Conservation (phyloP, 495 filamentous ascomycete genomes). For the Margaritispora aquatica region DNA sequence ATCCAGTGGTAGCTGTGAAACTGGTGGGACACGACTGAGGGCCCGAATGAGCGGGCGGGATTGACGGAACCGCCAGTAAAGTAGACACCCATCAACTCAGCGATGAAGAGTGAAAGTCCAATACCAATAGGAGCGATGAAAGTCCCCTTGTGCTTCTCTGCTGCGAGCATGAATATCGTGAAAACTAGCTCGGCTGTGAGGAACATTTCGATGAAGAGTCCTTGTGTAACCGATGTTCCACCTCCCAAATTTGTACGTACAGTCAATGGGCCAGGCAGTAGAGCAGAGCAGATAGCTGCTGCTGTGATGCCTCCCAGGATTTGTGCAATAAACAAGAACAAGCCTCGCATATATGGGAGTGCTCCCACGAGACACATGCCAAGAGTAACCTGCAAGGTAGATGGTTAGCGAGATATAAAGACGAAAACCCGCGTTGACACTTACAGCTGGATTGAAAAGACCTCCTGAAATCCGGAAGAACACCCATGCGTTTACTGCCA, state of each 20-base stretch:
- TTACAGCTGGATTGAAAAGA: slow-evolving; percentile 59
- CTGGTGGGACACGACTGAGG: slow-evolving; percentile 51
- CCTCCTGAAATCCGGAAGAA: slow-evolving; percentile 61
- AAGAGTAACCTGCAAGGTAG: slow-evolving; percentile 42
- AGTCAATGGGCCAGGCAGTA: slow-evolving; percentile 44
- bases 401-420: slow-evolving; percentile 20
- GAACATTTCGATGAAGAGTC: slow-evolving; percentile 52
- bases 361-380: slow-evolving; percentile 51
- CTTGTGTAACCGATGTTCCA: slow-evolving; percentile 39
- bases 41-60: slow-evolving; percentile 67
- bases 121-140: slow-evolving; percentile 51
- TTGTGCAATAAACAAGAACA: slow-evolving; percentile 46
- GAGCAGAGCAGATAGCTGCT: slow-evolving; percentile 40
- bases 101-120: slow-evolving; percentile 46
- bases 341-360: slow-evolving; percentile 39
- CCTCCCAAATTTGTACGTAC: slow-evolving; percentile 36
- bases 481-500: slow-evolving; percentile 58
- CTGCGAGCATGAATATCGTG: slow-evolving; percentile 51
- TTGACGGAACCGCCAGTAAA: slow-evolving; percentile 73
- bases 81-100: slow-evolving; percentile 44
- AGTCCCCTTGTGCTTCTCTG: slow-evolving; percentile 46
- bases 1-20: slow-evolving; percentile 72
- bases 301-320: slow-evolving; percentile 52
- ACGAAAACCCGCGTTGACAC: slow-evolving; percentile 25
- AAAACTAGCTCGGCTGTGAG: slow-evolving; percentile 46